Evolutionary conservation across 805 yeast genomes (phyloP).

Genomic region (Spathaspora passalidarum): DNA sequence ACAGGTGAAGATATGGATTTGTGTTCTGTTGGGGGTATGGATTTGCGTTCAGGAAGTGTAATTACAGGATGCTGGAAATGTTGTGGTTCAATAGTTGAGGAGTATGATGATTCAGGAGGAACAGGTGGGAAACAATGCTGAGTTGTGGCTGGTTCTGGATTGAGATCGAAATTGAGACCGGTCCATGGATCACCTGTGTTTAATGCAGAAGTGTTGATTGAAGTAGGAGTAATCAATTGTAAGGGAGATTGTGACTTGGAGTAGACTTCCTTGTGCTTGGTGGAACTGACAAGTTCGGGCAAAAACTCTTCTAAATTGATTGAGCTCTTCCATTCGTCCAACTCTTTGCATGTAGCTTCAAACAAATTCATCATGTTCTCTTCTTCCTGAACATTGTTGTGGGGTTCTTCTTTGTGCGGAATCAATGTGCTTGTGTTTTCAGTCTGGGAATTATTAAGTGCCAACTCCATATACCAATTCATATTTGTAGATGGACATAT

Average conservation of each 20-base stretch:
- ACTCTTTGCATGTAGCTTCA: constrained; percentile 9
- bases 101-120: too few relatives aligned
- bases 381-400: too few relatives aligned
- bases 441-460: neutral
- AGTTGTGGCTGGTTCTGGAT: too few relatives aligned
- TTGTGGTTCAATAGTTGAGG: too few relatives aligned
- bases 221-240: neutral
- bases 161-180: neutral
- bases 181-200: neutral
- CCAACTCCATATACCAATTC: constrained; percentile 1
- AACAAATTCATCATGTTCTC: constrained; percentile 2
- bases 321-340: constrained; percentile 7
- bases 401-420: too few relatives aligned
- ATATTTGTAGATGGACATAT: neutral
- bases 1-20: neutral
- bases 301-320: neutral
- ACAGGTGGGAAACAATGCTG: too few relatives aligned
- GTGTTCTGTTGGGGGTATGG: neutral
- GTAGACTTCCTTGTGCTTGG: neutral
- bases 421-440: too few relatives aligned
- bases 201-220: neutral
- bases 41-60: too few relatives aligned
- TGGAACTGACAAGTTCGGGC: neutral
- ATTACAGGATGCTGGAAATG: too few relatives aligned
- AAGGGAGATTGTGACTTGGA: neutral